These are phyloP conservation scores for Geranomyces michiganensis DNA, from an alignment of 192 early-diverging fungal genomes.

Conservation along the genomic window DNA sequence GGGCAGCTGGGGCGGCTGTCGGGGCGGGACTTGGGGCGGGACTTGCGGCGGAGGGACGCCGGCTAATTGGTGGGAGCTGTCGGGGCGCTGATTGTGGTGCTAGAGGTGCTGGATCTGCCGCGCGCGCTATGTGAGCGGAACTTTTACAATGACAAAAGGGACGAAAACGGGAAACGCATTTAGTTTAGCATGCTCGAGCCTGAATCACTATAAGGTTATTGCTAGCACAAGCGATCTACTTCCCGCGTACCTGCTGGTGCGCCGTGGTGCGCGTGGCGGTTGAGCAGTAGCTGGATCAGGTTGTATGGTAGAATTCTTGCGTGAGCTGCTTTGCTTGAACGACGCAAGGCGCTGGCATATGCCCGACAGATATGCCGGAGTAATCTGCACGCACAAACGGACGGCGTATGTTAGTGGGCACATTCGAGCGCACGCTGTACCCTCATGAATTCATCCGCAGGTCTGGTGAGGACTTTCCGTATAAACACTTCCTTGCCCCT, in stretches of 20 bases:
- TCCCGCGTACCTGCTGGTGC: not conserved
- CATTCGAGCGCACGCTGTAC: too few relatives aligned
- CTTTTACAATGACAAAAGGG: not conserved
- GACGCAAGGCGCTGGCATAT: slow-evolving; percentile 45
- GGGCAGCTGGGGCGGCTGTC: not conserved
- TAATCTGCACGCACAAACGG: slow-evolving; percentile 34
- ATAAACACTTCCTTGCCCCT: too few relatives aligned
- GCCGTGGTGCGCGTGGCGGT: not conserved
- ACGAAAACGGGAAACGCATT: not conserved
- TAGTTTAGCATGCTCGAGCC: not conserved
- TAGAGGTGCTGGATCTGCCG: not conserved
- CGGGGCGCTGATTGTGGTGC: not conserved
- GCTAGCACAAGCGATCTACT: too few relatives aligned
- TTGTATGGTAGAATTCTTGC: slow-evolving; percentile 7
- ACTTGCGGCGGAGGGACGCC: not conserved
- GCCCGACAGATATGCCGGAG: slow-evolving; percentile 48
- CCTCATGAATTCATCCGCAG: too few relatives aligned
- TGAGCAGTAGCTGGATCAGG: not conserved
- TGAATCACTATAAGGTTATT: too few relatives aligned
- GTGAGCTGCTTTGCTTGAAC: slow-evolving; percentile 41
- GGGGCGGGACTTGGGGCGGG: not conserved
- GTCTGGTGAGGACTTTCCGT: too few relatives aligned
- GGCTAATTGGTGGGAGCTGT: not conserved
- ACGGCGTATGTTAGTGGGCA: too few relatives aligned
- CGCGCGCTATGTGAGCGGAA: not conserved